Evolutionary conservation across 306 rosid genomes (phyloP).

Genomic region (Quercus ilex): DNA sequence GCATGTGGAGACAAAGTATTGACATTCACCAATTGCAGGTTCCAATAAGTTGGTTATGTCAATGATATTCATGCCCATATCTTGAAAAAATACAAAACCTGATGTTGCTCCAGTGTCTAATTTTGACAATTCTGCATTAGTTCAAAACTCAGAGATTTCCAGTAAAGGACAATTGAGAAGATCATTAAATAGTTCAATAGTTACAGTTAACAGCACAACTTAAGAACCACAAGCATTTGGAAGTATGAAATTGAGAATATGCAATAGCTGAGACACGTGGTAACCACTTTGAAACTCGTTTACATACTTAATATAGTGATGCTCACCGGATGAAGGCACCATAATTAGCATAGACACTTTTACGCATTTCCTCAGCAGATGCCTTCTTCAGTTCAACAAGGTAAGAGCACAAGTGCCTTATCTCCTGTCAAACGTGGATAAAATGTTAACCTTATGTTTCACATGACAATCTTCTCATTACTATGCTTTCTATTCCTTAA

Average conservation of each 20-base stretch:
- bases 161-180: too few relatives aligned
- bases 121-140: too few relatives aligned
- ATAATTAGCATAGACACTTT: constrained; percentile 84
- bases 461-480: not conserved
- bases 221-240: not conserved
- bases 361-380: constrained; percentile 99
- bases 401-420: constrained; percentile 55
- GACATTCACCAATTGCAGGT: too few relatives aligned
- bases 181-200: too few relatives aligned
- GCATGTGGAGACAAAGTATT: too few relatives aligned
- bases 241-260: not conserved
- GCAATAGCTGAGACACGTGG: not conserved
- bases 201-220: too few relatives aligned
- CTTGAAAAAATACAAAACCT: too few relatives aligned
- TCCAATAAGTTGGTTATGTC: too few relatives aligned
- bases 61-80: too few relatives aligned
- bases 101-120: too few relatives aligned
- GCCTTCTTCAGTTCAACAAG: constrained; percentile 82
- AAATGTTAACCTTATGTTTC: not conserved
- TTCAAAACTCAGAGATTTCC: too few relatives aligned
- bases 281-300: not conserved
- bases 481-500: not conserved
- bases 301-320: not conserved
- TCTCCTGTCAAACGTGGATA: constrained; percentile 48
- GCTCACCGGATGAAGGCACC: constrained; percentile 85